These are phyloP conservation scores for Scutellaria barbata DNA, from an alignment of 257 asterid species.

Conservation along the genomic window DNA sequence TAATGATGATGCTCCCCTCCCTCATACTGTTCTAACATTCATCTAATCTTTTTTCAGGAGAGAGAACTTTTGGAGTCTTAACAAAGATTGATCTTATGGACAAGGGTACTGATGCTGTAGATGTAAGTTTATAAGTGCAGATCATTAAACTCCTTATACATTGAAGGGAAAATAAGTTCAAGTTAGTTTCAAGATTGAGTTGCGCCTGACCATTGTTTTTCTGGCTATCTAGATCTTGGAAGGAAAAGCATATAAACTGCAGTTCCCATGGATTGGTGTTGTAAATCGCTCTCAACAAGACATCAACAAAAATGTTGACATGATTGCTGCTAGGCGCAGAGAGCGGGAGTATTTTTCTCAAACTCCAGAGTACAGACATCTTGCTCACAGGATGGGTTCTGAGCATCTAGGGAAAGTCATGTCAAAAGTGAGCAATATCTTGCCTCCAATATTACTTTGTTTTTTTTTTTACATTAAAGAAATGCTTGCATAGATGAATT, in stretches of 20 bases:
- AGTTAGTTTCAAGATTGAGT: slow-evolving; percentile 8
- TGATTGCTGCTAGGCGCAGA: slow-evolving; percentile 96
- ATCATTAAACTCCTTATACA: slow-evolving; percentile 22
- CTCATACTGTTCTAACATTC: slow-evolving; percentile 26
- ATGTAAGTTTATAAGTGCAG: slow-evolving; percentile 54
- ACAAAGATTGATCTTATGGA: slow-evolving; percentile 96
- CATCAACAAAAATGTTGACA: slow-evolving; percentile 91
- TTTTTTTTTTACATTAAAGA: not conserved
- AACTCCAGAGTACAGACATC: slow-evolving; percentile 91
- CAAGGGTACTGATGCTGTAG: slow-evolving; percentile 98
- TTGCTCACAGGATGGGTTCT: slow-evolving; percentile 88
- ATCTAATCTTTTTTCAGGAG: slow-evolving; percentile 59
- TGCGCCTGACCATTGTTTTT: slow-evolving; percentile 25
- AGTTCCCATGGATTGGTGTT: slow-evolving; percentile 98
- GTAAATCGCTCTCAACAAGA: slow-evolving; percentile 97
- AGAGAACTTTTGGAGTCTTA: slow-evolving; percentile 88
- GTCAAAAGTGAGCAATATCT: slow-evolving; percentile 68
- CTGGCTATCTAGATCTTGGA: slow-evolving; percentile 74
- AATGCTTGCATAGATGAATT: slow-evolving; percentile 16
- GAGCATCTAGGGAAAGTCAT: slow-evolving; percentile 96
- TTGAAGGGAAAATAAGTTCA: slow-evolving; percentile 9
- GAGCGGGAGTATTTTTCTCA: slow-evolving; percentile 91
- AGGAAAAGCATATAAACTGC: slow-evolving; percentile 87
- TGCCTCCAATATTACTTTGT: not conserved
- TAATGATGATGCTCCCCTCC: slow-evolving; percentile 5